Evolutionary conservation across 345 rosid genomes (phyloP), one percentile per base, ranked within the genome.

Genomic region (Sonneratia alba): DNA sequence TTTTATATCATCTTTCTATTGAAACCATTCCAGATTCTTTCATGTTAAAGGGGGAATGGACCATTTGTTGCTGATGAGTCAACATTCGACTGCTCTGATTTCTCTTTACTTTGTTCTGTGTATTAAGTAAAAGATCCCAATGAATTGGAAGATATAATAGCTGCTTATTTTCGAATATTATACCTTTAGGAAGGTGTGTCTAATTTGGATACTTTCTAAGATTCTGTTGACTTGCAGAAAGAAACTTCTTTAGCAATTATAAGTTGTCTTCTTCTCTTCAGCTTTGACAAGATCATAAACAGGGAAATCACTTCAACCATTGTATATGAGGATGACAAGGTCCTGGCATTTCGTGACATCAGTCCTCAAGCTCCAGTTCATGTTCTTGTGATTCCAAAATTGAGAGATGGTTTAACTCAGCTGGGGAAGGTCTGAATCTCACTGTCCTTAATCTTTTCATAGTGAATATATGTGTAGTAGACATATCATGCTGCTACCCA

Each of bases 291-390:
- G 90, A 94, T 94, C 76, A 86, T 94, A 84, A 82, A 91, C 1
- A 94, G 90, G 67, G 93, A 87, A 81, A 91, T 94, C 71, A 89
- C 96, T 43, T 87, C 98, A 22, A 81, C 86, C 67, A 88, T 90
- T 71, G 89, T 94, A 10, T 94, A 94, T 27, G 98, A 94, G 87
- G 96, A 94, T 80, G 93, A 94, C 21, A 82, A 87, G 75, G 99
- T 92, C 79, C 80, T 95, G 74, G 98, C 97, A 70, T 95, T 95
- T 73, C 85, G 86, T 72, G 99, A 95, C 76, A 74, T 90, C 45
- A 73, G 72, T 74, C 98, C 96, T 12, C 86, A 90, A 69, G 99
- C 99, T 72, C 97, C 97, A n/a, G 92, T 85, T 66, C 99, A 95
- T 78, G 92, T 95, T 82, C 36, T 95, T 69, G 82, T 95, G 56